These are phyloP conservation scores for Juglanconis oblonga DNA, from an alignment of 2,329 filamentous ascomycete species.

Conservation along the genomic window DNA sequence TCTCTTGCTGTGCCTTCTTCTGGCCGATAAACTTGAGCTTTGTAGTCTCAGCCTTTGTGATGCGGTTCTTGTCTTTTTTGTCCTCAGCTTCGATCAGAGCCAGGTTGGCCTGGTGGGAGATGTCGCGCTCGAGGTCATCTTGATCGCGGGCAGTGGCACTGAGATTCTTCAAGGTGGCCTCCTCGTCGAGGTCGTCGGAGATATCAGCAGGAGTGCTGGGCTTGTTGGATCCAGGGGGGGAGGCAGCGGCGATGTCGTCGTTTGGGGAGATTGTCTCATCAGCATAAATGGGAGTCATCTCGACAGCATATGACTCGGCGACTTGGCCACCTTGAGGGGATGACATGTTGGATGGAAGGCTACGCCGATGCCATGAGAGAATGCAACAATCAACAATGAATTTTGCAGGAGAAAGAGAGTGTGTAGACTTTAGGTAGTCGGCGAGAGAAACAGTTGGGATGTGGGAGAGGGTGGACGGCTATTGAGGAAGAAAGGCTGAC, in stretches of 20 bases:
- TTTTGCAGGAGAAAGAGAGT: too few relatives aligned
- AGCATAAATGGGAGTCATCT: not conserved
- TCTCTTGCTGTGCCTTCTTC: conserved; percentile 53
- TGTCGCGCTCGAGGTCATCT: conserved; percentile 86
- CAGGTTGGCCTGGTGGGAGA: conserved; percentile 61
- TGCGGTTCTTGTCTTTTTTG: conserved; percentile 60
- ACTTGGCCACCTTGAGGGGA: not conserved
- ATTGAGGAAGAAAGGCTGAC: too few relatives aligned
- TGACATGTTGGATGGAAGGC: not conserved
- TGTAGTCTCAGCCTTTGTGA: conserved; percentile 53
- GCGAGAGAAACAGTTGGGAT: too few relatives aligned
- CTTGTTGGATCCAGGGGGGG: not conserved
- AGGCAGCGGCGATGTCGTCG: not conserved
- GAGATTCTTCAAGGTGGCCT: conserved; percentile 57
- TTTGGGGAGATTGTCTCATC: not conserved
- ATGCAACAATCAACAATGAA: not conserved
- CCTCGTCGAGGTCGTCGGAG: conserved; percentile 47
- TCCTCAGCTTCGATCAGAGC: conserved; percentile 61
- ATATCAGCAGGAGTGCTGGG: conserved; percentile 2
- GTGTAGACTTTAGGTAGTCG: too few relatives aligned
- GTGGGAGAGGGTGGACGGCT: too few relatives aligned
- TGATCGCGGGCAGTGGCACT: conserved; percentile 76
- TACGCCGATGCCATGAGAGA: not conserved
- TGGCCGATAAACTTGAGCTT: conserved; percentile 62
- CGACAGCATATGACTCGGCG: not conserved